Evolutionary conservation across 768 basidiomycete species (phyloP), one percentile per base, ranked within the genome.

Genomic region (Chlorophyllum brunneum): DNA sequence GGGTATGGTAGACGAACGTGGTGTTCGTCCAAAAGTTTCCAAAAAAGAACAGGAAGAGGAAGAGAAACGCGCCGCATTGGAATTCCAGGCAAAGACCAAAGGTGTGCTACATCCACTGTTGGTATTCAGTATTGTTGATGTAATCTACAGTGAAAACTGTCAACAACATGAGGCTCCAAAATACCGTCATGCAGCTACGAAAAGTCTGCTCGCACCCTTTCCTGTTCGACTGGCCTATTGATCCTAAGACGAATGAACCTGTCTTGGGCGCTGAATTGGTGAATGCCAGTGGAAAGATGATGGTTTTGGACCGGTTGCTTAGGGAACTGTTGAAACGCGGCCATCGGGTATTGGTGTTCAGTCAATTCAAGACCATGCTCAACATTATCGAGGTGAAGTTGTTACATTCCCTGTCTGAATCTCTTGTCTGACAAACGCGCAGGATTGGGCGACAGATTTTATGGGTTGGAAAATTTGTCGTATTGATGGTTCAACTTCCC

Each of bases 201-300:
- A 98, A 98, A 76, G 90, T 94, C 1, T 92, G 92, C 71, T 93
- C 88, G 11, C 93, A 98, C 67, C 94, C 95, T 0, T 89, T 89
- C 73, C 69, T 93, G 5, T 95, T 95, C 63, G 85, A 90, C 58
- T 91, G 90, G 88, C 87, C 90, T 0, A 60, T 74, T 38, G 83
- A 92, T 59, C 74, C 78, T 1, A 59, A 70, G 4, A 88, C 86
- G 1, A 72, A 71, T n/a, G 68, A 83, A 36, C 79, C 79, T 0
- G 72, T 86, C 37, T 67, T 95, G 33, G 83, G 89, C 58, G 84
- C 89, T 22, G 84, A 94, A 60, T 73, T 98, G 27, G 81, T 95
- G 22, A 84, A 87, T 51, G 83, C 83, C 0, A 92, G 89, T 51
- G 97, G 97, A 15, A 99, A 99, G 76, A 98, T 98, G 95, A 86